Conservation (phyloP, 768 basidiomycete species). For the Termitomyces sp. region DNA sequence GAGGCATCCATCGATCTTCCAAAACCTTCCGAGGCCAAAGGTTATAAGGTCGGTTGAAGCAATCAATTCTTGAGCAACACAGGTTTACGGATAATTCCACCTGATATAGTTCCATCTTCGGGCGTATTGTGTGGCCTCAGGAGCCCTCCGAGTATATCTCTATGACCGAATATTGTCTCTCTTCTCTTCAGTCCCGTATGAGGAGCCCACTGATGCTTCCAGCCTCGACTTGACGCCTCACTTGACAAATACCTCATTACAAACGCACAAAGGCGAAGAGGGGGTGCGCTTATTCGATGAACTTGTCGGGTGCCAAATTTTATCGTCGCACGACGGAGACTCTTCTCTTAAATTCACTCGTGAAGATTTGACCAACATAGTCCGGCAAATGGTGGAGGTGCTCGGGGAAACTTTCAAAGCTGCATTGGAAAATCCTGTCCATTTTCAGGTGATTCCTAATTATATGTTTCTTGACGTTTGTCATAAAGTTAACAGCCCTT, state of each 20-base stretch:
- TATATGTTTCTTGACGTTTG: not conserved
- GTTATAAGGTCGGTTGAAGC: constrained; percentile 53
- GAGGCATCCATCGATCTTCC: constrained; percentile 29
- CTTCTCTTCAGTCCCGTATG: constrained; percentile 77
- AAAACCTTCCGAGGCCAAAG: constrained; percentile 25
- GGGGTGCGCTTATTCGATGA: constrained; percentile 79
- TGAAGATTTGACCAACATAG: constrained; percentile 38
- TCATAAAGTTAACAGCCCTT: constrained; percentile 46
- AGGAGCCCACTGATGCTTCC: constrained; percentile 31
- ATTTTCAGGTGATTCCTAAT: constrained; percentile 65
- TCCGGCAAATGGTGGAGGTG: constrained; percentile 55
- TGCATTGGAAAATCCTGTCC: constrained; percentile 71
- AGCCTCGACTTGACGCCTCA: constrained; percentile 62
- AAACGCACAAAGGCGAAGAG: constrained; percentile 59
- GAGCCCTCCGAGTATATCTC: constrained; percentile 75
- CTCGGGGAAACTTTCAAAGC: constrained; percentile 84
- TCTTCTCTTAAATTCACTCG: constrained; percentile 19
- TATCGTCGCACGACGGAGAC: constrained; percentile 22
- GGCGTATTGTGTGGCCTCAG: constrained; percentile 77
- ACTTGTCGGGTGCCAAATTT: constrained; percentile 58
- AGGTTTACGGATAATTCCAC: not conserved
- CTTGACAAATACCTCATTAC: constrained; percentile 90
- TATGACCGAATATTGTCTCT: constrained; percentile 82
- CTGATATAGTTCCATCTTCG: constrained; percentile 82
- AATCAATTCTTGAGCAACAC: not conserved